These are phyloP conservation scores for Bretschneidera sinensis DNA, from an alignment of 345 rosid genomes.

Conservation along the genomic window DNA sequence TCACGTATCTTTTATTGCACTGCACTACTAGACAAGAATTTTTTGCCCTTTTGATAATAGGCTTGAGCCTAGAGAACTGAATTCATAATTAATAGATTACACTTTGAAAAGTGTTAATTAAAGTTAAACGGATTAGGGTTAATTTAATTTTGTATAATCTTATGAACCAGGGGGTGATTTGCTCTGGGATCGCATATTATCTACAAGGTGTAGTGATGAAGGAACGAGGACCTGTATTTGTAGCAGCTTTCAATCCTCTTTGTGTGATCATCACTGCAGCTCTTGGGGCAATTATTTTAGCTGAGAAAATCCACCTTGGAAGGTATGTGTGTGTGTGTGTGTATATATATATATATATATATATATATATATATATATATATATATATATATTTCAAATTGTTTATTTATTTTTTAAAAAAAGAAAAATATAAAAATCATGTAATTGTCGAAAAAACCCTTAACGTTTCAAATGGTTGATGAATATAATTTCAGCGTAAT, in stretches of 20 bases:
- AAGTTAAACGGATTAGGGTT: no score
- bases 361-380: neutral
- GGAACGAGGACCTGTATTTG: constrained; percentile 81
- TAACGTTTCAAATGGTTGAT: no score
- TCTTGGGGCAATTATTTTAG: constrained; percentile 57
- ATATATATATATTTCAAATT: neutral
- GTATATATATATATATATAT: no score
- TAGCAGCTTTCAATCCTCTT: constrained; percentile 80
- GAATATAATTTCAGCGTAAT: constrained; percentile 45
- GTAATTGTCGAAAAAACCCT: no score
- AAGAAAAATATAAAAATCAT: no score
- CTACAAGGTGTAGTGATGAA: constrained; percentile 71
- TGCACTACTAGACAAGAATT: no score
- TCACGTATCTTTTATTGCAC: no score
- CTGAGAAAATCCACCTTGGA: constrained; percentile 76
- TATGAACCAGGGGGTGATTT: constrained; percentile 80
- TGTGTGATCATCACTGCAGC: constrained; percentile 82
- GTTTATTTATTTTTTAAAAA: neutral
- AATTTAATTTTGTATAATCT: no score
- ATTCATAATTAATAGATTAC: no score
- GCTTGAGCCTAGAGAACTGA: no score
- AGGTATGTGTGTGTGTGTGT: constrained; percentile 55
- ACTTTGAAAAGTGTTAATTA: no score
- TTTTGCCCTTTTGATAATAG: no score
- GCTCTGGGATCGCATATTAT: constrained; percentile 87